phyloP scores from a whole-genome alignment of 768 basidiomycete genomes.

The Tylopilus intermedius region DNA sequence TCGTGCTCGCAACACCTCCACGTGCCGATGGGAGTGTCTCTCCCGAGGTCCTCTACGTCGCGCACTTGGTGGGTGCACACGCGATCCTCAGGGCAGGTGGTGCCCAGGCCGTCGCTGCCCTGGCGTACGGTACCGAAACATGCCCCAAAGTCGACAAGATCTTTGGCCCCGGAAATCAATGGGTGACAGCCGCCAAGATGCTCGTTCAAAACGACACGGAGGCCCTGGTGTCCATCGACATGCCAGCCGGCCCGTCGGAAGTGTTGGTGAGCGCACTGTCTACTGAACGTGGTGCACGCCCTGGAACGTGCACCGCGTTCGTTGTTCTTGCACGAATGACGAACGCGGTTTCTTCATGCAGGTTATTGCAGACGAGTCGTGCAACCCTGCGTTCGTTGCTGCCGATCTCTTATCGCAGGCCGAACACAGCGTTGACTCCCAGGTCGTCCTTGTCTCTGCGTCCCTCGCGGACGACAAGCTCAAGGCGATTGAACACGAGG shows the following conservation, averaged over 20 bases:
- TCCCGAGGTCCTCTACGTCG: slow-evolving; percentile 97
- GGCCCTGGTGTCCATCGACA: slow-evolving; percentile 94
- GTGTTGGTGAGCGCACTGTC: slow-evolving; percentile 63
- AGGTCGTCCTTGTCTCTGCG: slow-evolving; percentile 89
- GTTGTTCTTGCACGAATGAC: slow-evolving; percentile 36
- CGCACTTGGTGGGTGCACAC: slow-evolving; percentile 83
- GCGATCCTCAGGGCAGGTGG: slow-evolving; percentile 93
- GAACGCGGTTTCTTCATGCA: slow-evolving; percentile 32
- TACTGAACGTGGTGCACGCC: slow-evolving; percentile 55
- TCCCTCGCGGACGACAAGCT: slow-evolving; percentile 59
- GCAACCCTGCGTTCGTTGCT: slow-evolving; percentile 86
- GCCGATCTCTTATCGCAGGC: slow-evolving; percentile 97
- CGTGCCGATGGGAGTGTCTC: slow-evolving; percentile 88
- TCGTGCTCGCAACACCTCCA: slow-evolving; percentile 96
- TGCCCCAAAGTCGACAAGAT: slow-evolving; percentile 99
- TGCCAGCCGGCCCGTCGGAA: slow-evolving; percentile 98
- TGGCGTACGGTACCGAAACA: slow-evolving; percentile 94
- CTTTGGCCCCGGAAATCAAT: slow-evolving; percentile 98
- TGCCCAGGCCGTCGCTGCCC: slow-evolving; percentile 90
- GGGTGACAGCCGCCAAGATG: slow-evolving; percentile 99
- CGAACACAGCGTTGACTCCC: slow-evolving; percentile 96
- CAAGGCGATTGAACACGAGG: slow-evolving; percentile 72
- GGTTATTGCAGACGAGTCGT: slow-evolving; percentile 91
- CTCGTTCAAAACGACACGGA: slow-evolving; percentile 97
- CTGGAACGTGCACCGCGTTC: slow-evolving; percentile 45